Percentiles rank a stretch among this genome's conserved stretches.
Conservation (phyloP, 2,329 filamentous ascomycete genomes). For the Samsoniella hepiali region DNA sequence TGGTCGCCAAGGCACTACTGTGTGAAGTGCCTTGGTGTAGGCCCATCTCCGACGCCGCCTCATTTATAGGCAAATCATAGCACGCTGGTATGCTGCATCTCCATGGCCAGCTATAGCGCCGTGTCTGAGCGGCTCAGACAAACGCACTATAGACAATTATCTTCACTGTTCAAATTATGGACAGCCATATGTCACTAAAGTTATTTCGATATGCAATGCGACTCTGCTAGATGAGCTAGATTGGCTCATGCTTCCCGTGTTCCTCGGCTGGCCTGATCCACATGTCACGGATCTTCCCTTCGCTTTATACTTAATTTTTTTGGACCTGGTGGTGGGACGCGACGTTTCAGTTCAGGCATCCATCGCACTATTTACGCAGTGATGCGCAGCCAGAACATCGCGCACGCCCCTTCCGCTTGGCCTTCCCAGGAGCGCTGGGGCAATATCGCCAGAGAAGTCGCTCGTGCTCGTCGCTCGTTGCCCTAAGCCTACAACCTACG, state of each 20-base stretch:
- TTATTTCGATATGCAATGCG: not conserved
- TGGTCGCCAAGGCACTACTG: constrained; percentile 2
- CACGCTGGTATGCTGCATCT: not conserved
- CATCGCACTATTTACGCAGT: not conserved
- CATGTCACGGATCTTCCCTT: not conserved
- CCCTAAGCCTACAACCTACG: too few species aligned
- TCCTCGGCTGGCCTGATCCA: not conserved
- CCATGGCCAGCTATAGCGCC: not conserved
- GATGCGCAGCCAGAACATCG: not conserved
- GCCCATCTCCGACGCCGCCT: not conserved
- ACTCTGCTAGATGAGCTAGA: not conserved
- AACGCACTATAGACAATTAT: too few species aligned
- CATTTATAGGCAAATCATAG: too few species aligned
- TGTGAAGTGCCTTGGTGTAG: not conserved
- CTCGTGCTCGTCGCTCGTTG: too few species aligned
- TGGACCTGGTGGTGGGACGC: not conserved
- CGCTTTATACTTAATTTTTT: not conserved
- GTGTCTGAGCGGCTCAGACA: too few species aligned
- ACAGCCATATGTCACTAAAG: not conserved
- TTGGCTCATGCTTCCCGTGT: not conserved
- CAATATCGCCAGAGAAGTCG: too few species aligned
- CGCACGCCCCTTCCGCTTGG: too few species aligned
- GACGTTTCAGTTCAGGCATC: not conserved
- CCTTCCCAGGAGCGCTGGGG: too few species aligned
- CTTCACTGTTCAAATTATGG: not conserved